phyloP scores from a whole-genome alignment of 305 asterid species.

The Solanum hybrid region DNA sequence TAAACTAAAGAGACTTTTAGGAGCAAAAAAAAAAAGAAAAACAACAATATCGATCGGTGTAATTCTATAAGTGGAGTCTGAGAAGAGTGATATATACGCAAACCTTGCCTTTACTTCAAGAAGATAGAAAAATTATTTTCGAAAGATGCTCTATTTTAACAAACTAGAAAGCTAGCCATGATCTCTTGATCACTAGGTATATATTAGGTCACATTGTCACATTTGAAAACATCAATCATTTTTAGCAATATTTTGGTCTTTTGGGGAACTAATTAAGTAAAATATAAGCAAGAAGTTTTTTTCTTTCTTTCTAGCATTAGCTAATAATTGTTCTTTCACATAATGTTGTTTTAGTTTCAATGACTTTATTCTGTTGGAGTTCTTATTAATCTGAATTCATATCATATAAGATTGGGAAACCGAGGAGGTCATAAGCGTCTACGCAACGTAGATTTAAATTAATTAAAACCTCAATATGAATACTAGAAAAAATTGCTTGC shows the following conservation, averaged over 20 bases:
- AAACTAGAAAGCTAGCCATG: not conserved
- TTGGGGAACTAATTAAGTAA: not conserved
- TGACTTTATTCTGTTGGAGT: not conserved
- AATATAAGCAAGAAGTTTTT: not conserved
- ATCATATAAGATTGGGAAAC: not conserved
- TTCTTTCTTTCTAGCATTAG: not conserved
- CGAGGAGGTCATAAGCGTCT: not conserved
- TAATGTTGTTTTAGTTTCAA: not conserved
- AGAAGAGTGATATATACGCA: fast-evolving
- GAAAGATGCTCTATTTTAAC: fast-evolving
- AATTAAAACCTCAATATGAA: not conserved
- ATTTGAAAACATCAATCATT: not conserved
- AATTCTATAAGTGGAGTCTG: fast-evolving
- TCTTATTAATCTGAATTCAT: not conserved
- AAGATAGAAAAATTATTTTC: fast-evolving
- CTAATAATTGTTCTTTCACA: not conserved
- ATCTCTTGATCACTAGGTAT: not conserved
- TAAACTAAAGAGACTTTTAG: not conserved
- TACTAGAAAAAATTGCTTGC: fast-evolving
- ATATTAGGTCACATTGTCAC: not conserved
- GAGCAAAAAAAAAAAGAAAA: not conserved
- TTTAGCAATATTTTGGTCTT: not conserved
- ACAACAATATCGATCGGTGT: not conserved
- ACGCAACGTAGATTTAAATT: fast-evolving
- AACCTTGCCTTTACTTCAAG: fast-evolving